Evolutionary conservation across 441 rosid genomes (phyloP).

Genomic region (Pelargonium fulgidum): DNA sequence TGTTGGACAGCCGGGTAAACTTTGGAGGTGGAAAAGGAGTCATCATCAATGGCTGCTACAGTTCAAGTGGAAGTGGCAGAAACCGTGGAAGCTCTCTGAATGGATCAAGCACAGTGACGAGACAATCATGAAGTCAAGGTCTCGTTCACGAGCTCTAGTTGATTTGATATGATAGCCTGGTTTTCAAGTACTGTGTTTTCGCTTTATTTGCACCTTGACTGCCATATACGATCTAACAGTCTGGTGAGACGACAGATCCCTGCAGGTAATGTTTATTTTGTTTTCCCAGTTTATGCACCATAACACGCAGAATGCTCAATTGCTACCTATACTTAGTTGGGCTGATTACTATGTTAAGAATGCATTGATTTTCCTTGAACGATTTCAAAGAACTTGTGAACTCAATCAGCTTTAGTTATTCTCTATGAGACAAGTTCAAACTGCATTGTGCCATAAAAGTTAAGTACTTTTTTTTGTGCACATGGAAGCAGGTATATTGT

Average conservation of each 20-base stretch:
- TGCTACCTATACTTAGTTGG: neutral
- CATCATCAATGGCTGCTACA: conserved; percentile 74
- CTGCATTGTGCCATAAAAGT: neutral
- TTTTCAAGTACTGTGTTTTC: conserved; percentile 18
- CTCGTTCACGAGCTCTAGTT: conserved; percentile 30
- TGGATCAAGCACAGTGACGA: conserved; percentile 66
- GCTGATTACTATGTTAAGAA: neutral
- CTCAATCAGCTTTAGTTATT: neutral
- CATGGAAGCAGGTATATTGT: conserved; percentile 22
- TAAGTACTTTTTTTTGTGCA: neutral
- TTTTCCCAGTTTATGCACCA: neutral
- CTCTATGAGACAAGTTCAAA: neutral
- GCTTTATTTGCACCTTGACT: conserved; percentile 23
- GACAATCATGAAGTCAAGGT: conserved; percentile 49
- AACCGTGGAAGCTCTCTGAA: conserved; percentile 78
- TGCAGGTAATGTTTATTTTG: conserved; percentile 29
- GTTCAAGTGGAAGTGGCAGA: conserved; percentile 77
- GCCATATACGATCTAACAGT: conserved; percentile 17
- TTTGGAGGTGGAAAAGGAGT: conserved; percentile 79
- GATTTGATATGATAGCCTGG: conserved; percentile 29
- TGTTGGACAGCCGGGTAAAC: conserved; percentile 48
- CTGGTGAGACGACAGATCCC: conserved; percentile 13
- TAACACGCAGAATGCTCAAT: neutral
- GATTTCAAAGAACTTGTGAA: neutral
- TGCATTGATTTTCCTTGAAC: neutral